Evolutionary conservation across 2,329 filamentous ascomycete genomes (phyloP).

Genomic region (Penicillium sp.): DNA sequence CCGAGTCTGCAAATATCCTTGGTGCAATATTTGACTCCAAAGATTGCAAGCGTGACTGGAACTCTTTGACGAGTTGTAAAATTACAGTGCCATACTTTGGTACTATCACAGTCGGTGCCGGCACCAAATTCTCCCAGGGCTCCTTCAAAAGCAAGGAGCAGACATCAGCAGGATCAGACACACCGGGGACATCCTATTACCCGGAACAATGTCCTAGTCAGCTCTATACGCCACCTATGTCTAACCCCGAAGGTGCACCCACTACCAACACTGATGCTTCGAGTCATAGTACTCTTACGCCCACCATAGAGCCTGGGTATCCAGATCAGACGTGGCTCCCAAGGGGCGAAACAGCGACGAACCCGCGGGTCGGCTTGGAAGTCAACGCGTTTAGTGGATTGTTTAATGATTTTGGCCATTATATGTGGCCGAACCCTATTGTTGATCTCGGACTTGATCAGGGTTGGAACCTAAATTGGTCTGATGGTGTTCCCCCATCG

Average conservation of each 20-base stretch:
- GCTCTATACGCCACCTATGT: constrained; percentile 28
- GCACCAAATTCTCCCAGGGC: constrained; percentile 30
- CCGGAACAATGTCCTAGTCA: constrained; percentile 15
- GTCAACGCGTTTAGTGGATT: constrained; percentile 23
- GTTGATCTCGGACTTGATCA: constrained; percentile 40
- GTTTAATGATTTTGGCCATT: constrained; percentile 26
- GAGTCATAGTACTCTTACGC: not conserved
- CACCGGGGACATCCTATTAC: not conserved
- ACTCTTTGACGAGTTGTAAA: constrained; percentile 32
- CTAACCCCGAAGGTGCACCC: constrained; percentile 17
- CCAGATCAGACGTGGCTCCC: constrained; percentile 22
- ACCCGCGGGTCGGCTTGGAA: constrained; percentile 24
- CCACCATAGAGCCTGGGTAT: constrained; percentile 8
- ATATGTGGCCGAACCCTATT: constrained; percentile 27
- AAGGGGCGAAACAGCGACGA: constrained; percentile 18
- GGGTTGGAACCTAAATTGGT: constrained; percentile 43
- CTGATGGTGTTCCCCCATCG: constrained; percentile 19
- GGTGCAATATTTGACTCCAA: constrained; percentile 34
- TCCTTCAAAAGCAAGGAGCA: constrained; percentile 7
- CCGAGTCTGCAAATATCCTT: constrained; percentile 44
- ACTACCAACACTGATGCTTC: not conserved
- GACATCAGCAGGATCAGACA: constrained; percentile 13
- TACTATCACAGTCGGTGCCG: constrained; percentile 40
- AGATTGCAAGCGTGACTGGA: constrained; percentile 20
- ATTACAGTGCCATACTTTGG: constrained; percentile 50